phyloP scores from a whole-genome alignment of 2,329 filamentous ascomycete species.

The Phialemonium atrogriseum region DNA sequence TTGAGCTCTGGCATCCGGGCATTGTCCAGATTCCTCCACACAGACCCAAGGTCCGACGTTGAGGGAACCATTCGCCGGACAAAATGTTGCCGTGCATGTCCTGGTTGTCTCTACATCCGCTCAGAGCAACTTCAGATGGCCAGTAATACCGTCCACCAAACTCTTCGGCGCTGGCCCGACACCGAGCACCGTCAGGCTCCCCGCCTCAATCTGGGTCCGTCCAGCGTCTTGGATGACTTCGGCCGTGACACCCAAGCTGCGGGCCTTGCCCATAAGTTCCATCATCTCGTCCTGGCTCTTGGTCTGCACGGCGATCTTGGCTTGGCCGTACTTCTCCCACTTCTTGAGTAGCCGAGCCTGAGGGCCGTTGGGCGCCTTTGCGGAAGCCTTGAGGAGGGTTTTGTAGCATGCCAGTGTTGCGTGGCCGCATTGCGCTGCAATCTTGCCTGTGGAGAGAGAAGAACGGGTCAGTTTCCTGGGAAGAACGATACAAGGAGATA shows the following conservation, averaged over 20 bases:
- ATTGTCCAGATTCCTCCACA: too few species aligned
- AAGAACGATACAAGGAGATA: background rate
- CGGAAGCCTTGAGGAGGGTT: slow-evolving; percentile 51
- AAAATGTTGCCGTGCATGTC: too few species aligned
- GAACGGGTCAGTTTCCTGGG: slow-evolving; percentile 1
- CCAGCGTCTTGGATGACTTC: slow-evolving; percentile 94
- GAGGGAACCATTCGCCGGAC: too few species aligned
- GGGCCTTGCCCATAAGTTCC: slow-evolving; percentile 64
- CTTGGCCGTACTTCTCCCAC: slow-evolving; percentile 83
- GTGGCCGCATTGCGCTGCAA: slow-evolving; percentile 89
- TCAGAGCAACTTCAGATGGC: slow-evolving; percentile 74
- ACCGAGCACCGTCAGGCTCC: slow-evolving; percentile 86
- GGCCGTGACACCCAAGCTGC: slow-evolving; percentile 76
- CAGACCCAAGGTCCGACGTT: too few species aligned
- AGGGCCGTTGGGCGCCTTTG: slow-evolving; percentile 39
- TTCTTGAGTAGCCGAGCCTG: slow-evolving; percentile 60
- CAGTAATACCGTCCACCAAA: slow-evolving; percentile 78
- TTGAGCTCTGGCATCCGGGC: too few species aligned
- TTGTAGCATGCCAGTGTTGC: slow-evolving; percentile 99
- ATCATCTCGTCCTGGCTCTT: slow-evolving; percentile 81
- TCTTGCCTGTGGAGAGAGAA: slow-evolving; percentile 61
- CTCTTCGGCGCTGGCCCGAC: slow-evolving; percentile 77
- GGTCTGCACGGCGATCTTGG: slow-evolving; percentile 86
- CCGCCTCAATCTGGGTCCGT: slow-evolving; percentile 89
- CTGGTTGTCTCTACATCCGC: too few species aligned